Conservation (phyloP, 495 filamentous ascomycete genomes). For the Talaromyces trachyspermus region DNA sequence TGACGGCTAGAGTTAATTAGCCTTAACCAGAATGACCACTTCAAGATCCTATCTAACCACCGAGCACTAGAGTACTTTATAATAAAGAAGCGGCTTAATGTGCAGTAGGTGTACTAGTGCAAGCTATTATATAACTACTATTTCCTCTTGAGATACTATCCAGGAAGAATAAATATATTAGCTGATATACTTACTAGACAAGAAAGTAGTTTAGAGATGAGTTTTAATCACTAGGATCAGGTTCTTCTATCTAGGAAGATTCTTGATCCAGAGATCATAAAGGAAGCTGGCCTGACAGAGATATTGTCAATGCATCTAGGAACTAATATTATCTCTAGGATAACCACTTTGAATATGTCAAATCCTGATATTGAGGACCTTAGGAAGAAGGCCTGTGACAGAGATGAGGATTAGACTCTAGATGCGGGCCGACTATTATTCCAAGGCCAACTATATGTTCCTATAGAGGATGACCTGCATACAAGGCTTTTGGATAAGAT, state of each 20-base stretch:
- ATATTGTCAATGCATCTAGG: too few species aligned
- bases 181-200: conserved; percentile 14
- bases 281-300: too few species aligned
- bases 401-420: neutral
- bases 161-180: conserved; percentile 10
- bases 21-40: neutral
- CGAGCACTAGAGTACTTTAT: conserved; percentile 22
- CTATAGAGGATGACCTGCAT: neutral
- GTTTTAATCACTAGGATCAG: neutral
- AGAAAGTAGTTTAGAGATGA: neutral
- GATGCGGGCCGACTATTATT: neutral
- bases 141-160: conserved; percentile 8
- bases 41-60: conserved; percentile 14
- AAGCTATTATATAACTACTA: conserved; percentile 16
- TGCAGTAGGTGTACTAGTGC: conserved; percentile 10
- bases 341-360: too few species aligned
- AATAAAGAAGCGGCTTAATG: conserved; percentile 14
- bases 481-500: conserved; percentile 7
- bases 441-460: neutral
- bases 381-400: neutral
- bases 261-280: too few species aligned
- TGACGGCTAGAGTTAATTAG: conserved; percentile 18
- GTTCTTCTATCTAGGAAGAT: too few species aligned
- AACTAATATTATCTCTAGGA: too few species aligned
- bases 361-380: too few species aligned